These are phyloP conservation scores for Cryptococcus sp. DNA, from an alignment of 1,284 basidiomycete genomes.

Conservation along the genomic window DNA sequence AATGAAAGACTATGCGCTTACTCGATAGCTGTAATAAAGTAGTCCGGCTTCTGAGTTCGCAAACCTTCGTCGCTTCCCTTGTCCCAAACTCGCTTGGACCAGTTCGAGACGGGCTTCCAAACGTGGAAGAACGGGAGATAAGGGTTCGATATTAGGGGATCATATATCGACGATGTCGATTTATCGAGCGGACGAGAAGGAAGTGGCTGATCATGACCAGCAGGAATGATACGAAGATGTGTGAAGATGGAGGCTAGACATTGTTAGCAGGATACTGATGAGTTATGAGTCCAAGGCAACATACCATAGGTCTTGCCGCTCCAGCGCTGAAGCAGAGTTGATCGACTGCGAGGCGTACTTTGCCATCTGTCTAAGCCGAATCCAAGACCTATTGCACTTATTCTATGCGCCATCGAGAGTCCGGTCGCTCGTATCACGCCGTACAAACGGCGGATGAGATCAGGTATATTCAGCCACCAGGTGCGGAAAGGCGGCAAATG, in stretches of 20 bases:
- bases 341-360: no score
- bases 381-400: slow-evolving; percentile 16
- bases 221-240: slow-evolving; percentile 71
- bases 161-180: slow-evolving; percentile 20
- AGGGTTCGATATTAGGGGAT: slow-evolving; percentile 57
- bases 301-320: slow-evolving; percentile 30
- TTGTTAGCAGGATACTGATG: background rate
- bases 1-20: slow-evolving; percentile 52
- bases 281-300: slow-evolving; percentile 7
- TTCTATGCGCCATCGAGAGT: background rate
- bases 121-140: slow-evolving; percentile 87
- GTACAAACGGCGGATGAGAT: slow-evolving; percentile 15
- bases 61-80: slow-evolving; percentile 41
- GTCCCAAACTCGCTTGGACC: slow-evolving; percentile 50
- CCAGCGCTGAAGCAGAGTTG: slow-evolving; percentile 23
- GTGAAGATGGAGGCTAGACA: slow-evolving; percentile 66
- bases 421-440: background rate
- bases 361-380: background rate
- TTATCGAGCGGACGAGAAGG: slow-evolving; percentile 23
- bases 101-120: slow-evolving; percentile 86
- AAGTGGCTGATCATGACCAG: slow-evolving; percentile 59
- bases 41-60: slow-evolving; percentile 76
- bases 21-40: slow-evolving; percentile 82
- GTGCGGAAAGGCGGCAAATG: slow-evolving; percentile 26
- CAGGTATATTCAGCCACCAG: slow-evolving; percentile 35